phyloP scores from a whole-genome alignment of 2,329 filamentous ascomycete species.

The Torrubiellomyces zombiae region DNA sequence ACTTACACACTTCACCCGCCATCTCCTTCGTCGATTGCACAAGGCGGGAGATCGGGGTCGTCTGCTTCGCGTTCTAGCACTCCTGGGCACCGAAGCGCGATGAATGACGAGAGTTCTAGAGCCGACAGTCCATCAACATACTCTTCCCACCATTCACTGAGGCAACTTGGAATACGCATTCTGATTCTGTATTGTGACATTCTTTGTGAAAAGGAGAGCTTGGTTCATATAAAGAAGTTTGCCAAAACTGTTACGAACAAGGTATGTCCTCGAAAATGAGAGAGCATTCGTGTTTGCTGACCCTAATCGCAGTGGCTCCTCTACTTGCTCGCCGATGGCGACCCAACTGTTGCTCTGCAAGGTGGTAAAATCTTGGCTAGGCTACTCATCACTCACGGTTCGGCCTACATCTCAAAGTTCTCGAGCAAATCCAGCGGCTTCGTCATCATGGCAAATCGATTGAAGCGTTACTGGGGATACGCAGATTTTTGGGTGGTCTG shows the following conservation, averaged over 20 bases:
- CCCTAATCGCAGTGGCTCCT: slow-evolving; percentile 54
- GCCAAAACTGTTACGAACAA: slow-evolving; percentile 91
- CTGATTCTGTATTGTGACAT: slow-evolving; percentile 63
- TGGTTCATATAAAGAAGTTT: slow-evolving; percentile 64
- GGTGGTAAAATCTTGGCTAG: slow-evolving; percentile 72
- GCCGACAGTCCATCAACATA: no score
- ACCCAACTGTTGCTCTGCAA: slow-evolving; percentile 66
- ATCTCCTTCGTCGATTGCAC: slow-evolving; percentile 24
- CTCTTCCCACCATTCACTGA: slow-evolving; percentile 41
- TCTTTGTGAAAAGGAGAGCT: slow-evolving; percentile 56
- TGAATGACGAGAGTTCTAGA: no score
- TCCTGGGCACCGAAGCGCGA: no score
- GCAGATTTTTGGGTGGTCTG: slow-evolving; percentile 74
- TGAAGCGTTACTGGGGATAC: slow-evolving; percentile 81
- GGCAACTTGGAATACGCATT: slow-evolving; percentile 57
- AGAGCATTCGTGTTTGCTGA: slow-evolving; percentile 4
- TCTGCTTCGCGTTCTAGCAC: slow-evolving; percentile 23
- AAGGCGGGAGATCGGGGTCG: slow-evolving; percentile 25
- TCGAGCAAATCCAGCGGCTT: slow-evolving; percentile 73
- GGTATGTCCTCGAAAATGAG: slow-evolving; percentile 26
- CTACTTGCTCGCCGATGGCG: slow-evolving; percentile 75
- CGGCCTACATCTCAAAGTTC: slow-evolving; percentile 72
- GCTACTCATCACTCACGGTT: slow-evolving; percentile 67
- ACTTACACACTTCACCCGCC: slow-evolving; percentile 71
- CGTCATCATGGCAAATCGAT: slow-evolving; percentile 60